Evolutionary conservation across 164 flowering plant genomes (phyloP).

Genomic region (Nymphaea colorata): DNA sequence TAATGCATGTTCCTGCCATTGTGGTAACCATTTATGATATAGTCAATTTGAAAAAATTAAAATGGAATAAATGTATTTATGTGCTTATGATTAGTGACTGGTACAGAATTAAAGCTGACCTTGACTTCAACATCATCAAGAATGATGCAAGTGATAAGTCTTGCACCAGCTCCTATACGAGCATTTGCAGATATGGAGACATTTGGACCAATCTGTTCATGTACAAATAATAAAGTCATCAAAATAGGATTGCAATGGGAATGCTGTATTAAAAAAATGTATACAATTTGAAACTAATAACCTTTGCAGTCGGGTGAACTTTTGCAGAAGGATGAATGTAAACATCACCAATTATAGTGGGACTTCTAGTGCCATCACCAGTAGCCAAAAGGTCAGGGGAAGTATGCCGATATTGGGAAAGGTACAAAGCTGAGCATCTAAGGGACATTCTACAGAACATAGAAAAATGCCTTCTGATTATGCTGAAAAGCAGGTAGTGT

Average conservation of each 20-base stretch:
- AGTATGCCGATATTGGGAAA: conserved; percentile 55
- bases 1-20: conserved; percentile 84
- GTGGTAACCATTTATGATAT: neutral
- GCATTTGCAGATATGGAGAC: conserved; percentile 98
- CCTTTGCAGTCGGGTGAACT: conserved; percentile 97
- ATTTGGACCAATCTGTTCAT: conserved; percentile 87
- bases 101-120: conserved; percentile 22
- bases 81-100: no score
- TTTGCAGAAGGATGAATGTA: conserved; percentile 96
- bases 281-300: conserved; percentile 6
- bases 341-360: conserved; percentile 72
- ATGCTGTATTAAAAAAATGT: neutral
- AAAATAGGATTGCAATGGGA: neutral
- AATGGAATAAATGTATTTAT: neutral
- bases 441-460: conserved; percentile 68
- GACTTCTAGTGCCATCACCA: conserved; percentile 72
- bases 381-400: conserved; percentile 71
- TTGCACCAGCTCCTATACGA: conserved; percentile 81
- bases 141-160: conserved; percentile 83
- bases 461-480: neutral
- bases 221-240: neutral
- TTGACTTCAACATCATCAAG: conserved; percentile 93
- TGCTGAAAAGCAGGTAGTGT: neutral
- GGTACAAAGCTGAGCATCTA: conserved; percentile 81
- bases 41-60: neutral